Base-by-base conservation (phyloP, 2,329 filamentous ascomycete species). In the Venturiaceae sp. region DNA sequence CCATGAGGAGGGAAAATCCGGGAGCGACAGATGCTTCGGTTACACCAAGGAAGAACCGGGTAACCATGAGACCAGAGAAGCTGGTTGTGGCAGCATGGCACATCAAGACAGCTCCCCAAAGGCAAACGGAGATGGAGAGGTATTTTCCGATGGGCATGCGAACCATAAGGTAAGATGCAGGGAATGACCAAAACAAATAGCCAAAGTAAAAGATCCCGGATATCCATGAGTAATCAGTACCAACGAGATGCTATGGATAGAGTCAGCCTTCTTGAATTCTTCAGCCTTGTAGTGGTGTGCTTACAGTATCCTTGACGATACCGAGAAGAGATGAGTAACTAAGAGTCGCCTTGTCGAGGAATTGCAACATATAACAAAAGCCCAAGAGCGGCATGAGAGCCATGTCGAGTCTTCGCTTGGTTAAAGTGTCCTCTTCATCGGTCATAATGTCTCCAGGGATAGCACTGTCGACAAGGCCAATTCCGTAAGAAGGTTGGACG, bases 21-120 rank as follows among this genome's bases (percentile, higher is more conserved):
- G 86, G 86, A 67, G 87, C 84, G 66, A 83, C 87, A 37, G 81
- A 81, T 0, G 85, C 83, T 68, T 90, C 86, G 65, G 88, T 88
- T 57, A 87, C 80, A 62, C 87, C 86, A 5, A 90, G 79, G 7
- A 90, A 71, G 0, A 82, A 85, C 21, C 86, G 80, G 4, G 86
- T 80, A 0, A 75, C 67, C 3, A 87, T 73, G 1, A 89, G 74
- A 1, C 81, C 77, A 0, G 75, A 71, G 64, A 88, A 89, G 67
- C 77, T 83, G 57, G 73, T 73, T 67, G 81, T 83, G 2, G 80
- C 81, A 2, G 85, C 80, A 60, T 87, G 84, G 59, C 79, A 77
- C 1, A 82, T 81, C 3, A 89, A 74, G 1, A 80, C 74, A 0
- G 73, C 65, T 9, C 83, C 84, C 86, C 86, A 89, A 16, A 80